Percentiles rank a stretch among this genome's conserved stretches.
Evolutionary conservation across 2,329 filamentous ascomycete genomes (phyloP).

Genomic region (Chaetomium sp.): DNA sequence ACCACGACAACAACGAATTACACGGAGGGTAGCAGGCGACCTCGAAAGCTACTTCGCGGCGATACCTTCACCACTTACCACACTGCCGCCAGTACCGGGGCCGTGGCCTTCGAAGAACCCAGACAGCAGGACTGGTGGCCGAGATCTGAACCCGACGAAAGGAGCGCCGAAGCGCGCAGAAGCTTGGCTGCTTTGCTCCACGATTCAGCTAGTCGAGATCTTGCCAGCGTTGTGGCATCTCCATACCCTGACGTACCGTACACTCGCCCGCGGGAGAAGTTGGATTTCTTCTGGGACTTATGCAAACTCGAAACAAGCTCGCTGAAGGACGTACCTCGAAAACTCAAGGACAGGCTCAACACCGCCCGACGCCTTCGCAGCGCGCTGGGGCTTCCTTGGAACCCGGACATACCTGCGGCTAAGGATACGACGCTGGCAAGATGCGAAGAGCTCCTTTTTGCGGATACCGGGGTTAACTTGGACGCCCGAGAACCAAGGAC

Average conservation of each 20-base stretch:
- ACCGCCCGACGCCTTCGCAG: neutral
- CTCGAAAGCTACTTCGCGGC: slow-evolving; percentile 44
- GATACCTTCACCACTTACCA: slow-evolving; percentile 61
- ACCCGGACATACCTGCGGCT: neutral
- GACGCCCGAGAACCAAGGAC: slow-evolving; percentile 19
- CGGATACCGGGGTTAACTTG: slow-evolving; percentile 1
- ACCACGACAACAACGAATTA: slow-evolving; percentile 17
- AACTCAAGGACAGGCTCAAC: neutral
- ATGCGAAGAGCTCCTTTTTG: slow-evolving; percentile 11
- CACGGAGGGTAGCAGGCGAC: slow-evolving; percentile 30
- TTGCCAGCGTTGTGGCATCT: slow-evolving; percentile 12
- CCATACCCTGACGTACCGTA: slow-evolving; percentile 6
- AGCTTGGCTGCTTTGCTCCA: slow-evolving; percentile 37
- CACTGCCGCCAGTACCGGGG: slow-evolving; percentile 55
- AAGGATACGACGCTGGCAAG: slow-evolving; percentile 5
- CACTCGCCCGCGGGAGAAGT: neutral
- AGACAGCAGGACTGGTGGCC: slow-evolving; percentile 49
- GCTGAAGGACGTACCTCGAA: neutral
- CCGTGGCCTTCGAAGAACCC: slow-evolving; percentile 57
- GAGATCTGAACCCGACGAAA: slow-evolving; percentile 53
- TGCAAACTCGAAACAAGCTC: slow-evolving; percentile 9
- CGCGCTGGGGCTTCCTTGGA: slow-evolving; percentile 3
- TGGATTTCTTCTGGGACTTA: slow-evolving; percentile 16
- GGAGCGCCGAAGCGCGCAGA: slow-evolving; percentile 49
- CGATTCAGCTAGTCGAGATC: slow-evolving; percentile 25